Base-by-base conservation (phyloP, 805 yeast genomes). In the Kodamaea laetipori region DNA sequence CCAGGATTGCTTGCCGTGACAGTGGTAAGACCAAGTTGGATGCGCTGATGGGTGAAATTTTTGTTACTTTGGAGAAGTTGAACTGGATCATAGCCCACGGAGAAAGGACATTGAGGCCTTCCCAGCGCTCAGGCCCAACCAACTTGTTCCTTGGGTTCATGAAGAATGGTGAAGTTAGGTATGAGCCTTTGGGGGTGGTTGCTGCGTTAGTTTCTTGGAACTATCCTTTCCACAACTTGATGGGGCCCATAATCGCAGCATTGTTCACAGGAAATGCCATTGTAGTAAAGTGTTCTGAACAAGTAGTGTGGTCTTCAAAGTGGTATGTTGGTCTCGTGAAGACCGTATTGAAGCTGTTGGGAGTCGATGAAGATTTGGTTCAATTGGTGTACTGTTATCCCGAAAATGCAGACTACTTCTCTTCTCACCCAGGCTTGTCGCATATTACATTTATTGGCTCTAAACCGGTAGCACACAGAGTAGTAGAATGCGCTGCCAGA, bases 361-460 rank as follows among this genome's bases (percentile, higher is more conserved):
- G 86, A 10, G 79, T 81, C 49, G 83, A 86, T 58, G 92, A 87
- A 39, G 79, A 89, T 49, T 69, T 94, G 50, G 95, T 92, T 12
- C 98, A 94, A 65, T 70, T 92, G 46, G 84, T 87, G 30, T 86
- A 86, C 56, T 86, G 96, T 58, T 85, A 89, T 78, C 96, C 97
- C 13, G 83, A 84, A 48, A 84, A 84, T 54, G 97, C 96, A 3
- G 92, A 89, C 57, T 74, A 84, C 56, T 82, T 94, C 56, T 85
- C 96, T 1, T 75, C 88, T 2, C 96, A 94, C 59, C 84, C 86
- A 1, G 87, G 84, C 0, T 70, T 94, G 44, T 76, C 82, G 26
- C 99, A 94, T 64, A 80, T 94, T 50, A 94, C 99, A 0, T 94
- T 94, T 58, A 94, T 94, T 57, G 99, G 99, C 4, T 87, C 96